phyloP scores from a whole-genome alignment of 2,329 filamentous ascomycete genomes.

The Aschersonia sp. region DNA sequence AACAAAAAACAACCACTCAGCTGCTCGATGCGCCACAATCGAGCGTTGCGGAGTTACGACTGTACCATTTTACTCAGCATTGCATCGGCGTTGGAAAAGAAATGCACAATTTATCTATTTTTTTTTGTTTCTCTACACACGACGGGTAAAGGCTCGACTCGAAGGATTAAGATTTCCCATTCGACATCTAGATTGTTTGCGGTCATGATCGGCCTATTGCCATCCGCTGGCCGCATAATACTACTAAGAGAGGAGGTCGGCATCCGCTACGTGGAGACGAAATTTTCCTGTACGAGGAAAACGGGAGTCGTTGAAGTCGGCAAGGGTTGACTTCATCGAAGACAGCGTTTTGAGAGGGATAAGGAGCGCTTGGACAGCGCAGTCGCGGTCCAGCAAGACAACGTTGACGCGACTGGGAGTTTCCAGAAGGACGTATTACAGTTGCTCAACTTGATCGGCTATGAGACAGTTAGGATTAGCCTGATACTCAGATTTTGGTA shows the following conservation, averaged over 20 bases:
- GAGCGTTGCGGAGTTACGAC: slow-evolving; percentile 9
- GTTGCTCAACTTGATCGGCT: too few species aligned
- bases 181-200: slow-evolving; percentile 26
- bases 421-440: too few species aligned
- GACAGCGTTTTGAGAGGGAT: too few species aligned
- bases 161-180: slow-evolving; percentile 21
- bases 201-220: slow-evolving; percentile 8
- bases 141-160: slow-evolving; percentile 16
- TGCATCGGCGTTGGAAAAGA: slow-evolving; percentile 41
- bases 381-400: too few species aligned
- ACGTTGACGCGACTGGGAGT: too few species aligned
- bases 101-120: slow-evolving; percentile 12
- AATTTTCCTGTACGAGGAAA: background rate
- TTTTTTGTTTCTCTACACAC: slow-evolving; percentile 6
- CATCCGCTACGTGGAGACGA: slow-evolving; percentile 5
- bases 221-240: background rate
- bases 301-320: too few species aligned
- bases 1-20: background rate
- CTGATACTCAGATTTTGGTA: too few species aligned
- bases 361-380: too few species aligned
- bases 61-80: slow-evolving; percentile 32
- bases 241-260: background rate
- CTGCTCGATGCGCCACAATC: slow-evolving; percentile 13
- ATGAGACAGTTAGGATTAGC: too few species aligned
- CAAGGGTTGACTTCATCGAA: too few species aligned